Evolutionary conservation across 441 rosid genomes (phyloP).

Genomic region (Rhodomyrtus psidioides): DNA sequence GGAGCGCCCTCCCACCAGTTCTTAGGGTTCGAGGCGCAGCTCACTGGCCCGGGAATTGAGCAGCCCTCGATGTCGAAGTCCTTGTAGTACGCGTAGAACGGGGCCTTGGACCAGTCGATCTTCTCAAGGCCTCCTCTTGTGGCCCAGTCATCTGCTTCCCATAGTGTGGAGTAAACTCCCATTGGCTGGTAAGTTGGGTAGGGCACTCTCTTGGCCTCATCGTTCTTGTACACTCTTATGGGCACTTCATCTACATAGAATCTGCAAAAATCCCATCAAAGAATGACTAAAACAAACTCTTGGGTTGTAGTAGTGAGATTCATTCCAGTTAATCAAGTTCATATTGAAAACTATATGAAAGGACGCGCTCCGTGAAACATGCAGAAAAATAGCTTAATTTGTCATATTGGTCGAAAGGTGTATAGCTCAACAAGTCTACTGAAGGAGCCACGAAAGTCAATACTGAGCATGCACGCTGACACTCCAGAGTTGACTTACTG

Average conservation of each 20-base stretch:
- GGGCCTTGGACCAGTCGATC: slow-evolving; percentile 59
- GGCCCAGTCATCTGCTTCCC: slow-evolving; percentile 27
- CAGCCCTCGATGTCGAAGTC: slow-evolving; percentile 70
- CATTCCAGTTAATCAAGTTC: too few species aligned
- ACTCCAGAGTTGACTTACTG: background rate
- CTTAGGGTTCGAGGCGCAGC: slow-evolving; percentile 31
- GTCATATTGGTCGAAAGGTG: background rate
- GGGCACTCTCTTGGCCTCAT: slow-evolving; percentile 29
- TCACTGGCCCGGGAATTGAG: slow-evolving; percentile 41
- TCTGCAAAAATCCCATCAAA: slow-evolving; percentile 13
- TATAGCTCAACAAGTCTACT: background rate
- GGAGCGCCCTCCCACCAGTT: slow-evolving; percentile 56
- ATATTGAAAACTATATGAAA: too few species aligned
- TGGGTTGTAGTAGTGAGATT: too few species aligned
- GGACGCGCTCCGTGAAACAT: too few species aligned
- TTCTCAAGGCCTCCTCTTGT: slow-evolving; percentile 69
- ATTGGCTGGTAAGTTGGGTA: slow-evolving; percentile 51
- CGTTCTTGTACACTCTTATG: slow-evolving; percentile 59
- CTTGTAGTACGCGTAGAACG: slow-evolving; percentile 51
- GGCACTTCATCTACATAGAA: slow-evolving; percentile 54
- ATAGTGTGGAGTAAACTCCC: slow-evolving; percentile 53
- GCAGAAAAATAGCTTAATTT: too few species aligned
- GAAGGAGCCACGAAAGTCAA: background rate
- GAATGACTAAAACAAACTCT: background rate
- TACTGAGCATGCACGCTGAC: background rate